Evolutionary conservation across 1,284 basidiomycete species (phyloP).

Genomic region (Mrakiaceae sp.): DNA sequence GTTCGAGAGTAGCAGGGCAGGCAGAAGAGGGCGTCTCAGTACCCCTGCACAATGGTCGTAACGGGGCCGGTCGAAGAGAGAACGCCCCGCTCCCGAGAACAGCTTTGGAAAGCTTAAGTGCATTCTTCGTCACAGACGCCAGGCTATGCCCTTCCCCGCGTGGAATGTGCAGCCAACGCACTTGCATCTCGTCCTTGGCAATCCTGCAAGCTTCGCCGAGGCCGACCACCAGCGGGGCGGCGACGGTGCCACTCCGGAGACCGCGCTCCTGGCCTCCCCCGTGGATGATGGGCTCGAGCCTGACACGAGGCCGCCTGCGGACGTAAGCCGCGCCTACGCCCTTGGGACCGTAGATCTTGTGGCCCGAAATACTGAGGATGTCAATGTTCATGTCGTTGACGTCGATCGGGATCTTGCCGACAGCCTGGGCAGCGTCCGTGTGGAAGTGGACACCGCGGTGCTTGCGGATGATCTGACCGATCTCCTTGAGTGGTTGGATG

Average conservation of each 20-base stretch:
- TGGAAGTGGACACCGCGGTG: constrained; percentile 88
- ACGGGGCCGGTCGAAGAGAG: not conserved
- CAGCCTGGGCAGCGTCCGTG: constrained; percentile 94
- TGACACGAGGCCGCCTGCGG: constrained; percentile 78
- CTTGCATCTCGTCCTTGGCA: constrained; percentile 81
- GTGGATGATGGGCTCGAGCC: constrained; percentile 87
- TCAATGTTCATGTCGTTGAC: constrained; percentile 96
- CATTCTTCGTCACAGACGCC: constrained; percentile 11
- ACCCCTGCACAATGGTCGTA: constrained; percentile 27
- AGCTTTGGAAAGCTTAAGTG: constrained; percentile 21
- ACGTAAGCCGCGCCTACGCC: constrained; percentile 94
- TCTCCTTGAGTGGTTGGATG: constrained; percentile 94
- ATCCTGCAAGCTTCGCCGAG: constrained; percentile 91
- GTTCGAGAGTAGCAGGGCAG: not conserved
- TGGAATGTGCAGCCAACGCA: constrained; percentile 42
- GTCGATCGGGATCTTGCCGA: constrained; percentile 80
- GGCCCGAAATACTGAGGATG: constrained; percentile 89
- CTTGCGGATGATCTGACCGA: constrained; percentile 70
- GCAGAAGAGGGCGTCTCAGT: constrained; percentile 21
- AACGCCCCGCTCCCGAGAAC: no score
- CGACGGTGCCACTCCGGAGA: constrained; percentile 82
- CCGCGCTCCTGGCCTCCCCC: constrained; percentile 98
- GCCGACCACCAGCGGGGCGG: constrained; percentile 82
- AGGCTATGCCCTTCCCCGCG: no score
- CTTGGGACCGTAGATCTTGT: constrained; percentile 98